Evolutionary conservation across 225 moss, liverwort and hornwort species (phyloP).

Genomic region (Bryum argenteum): DNA sequence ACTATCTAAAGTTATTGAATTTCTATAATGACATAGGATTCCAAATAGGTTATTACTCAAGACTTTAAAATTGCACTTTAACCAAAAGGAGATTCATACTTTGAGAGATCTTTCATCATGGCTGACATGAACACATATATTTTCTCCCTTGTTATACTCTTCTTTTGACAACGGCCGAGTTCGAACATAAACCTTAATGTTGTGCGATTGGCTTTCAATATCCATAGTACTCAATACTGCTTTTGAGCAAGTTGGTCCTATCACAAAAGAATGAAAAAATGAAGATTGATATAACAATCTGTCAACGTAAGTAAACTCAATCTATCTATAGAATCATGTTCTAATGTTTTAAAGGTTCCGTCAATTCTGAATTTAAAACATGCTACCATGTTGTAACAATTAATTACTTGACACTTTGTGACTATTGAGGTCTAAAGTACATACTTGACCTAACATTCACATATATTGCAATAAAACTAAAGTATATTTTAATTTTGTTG

Average conservation of each 20-base stretch:
- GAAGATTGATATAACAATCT: background rate
- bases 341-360: too few relatives aligned
- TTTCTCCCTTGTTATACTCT: constrained; percentile 58
- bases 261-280: background rate
- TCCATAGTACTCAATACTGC: background rate
- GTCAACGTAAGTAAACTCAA: background rate
- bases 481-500: too few relatives aligned
- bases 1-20: too few relatives aligned
- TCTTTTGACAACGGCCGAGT: constrained; percentile 76
- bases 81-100: constrained; percentile 16
- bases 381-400: too few relatives aligned
- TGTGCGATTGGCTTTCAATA: constrained; percentile 24
- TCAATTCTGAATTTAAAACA: too few relatives aligned
- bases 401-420: too few relatives aligned
- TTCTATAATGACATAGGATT: too few relatives aligned
- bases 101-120: constrained; percentile 75
- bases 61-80: background rate
- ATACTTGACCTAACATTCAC: too few relatives aligned
- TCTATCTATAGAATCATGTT: background rate
- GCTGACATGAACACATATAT: constrained; percentile 44
- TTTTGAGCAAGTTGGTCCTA: constrained; percentile 33
- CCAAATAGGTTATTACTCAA: too few relatives aligned
- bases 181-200: constrained; percentile 82
- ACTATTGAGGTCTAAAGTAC: too few relatives aligned
- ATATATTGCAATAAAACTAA: too few relatives aligned